Base-by-base conservation (phyloP, 768 basidiomycete genomes). In the Termitomyces sp. region DNA sequence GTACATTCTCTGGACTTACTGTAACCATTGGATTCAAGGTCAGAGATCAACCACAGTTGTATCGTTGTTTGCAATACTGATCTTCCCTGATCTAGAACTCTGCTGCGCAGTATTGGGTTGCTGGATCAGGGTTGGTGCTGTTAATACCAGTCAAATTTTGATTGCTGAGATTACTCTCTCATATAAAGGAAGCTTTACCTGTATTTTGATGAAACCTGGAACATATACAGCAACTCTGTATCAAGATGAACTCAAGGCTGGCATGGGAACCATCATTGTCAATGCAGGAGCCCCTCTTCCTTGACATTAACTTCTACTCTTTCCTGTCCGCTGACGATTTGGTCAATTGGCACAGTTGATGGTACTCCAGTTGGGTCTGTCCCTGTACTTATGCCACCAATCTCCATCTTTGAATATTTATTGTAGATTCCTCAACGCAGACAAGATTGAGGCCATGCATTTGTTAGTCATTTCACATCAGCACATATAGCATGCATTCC, bases 381-480 rank as follows among this genome's bases (percentile, higher is more conserved):
- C 33, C 36, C 7, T 49, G 16, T 20, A n/a, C 18, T 22, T 35
- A 13, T 32, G n/a, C 2, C 13, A 7, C 16, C 7, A 7, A 38
- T 24, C 16, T 8, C 32, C 22, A 36, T 20, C n/a, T 16, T 28
- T 20, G 22, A 24, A 20, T 33, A 28, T 36, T 44, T 6, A 12
- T 36, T 28, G n/a, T 40, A 76, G 76, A 22, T 79, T 83, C 71
- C 73, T 79, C 38, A 81, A 83, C 61, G 80, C 80, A 4, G 79
- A 82, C 65, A 81, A 78, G 60, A 81, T 82, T 24, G 69, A 82
- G 66, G 77, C 71, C 16, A 79, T 82, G 78, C 80, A 81, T 60
- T 79, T 79, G 77, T 80, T 63, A 54, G 78, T 70, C 36, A 12
- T 45, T 35, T 39, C 18, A 16, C 18, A 12, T 7, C 16, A n/a